Conservation (phyloP, 768 basidiomycete genomes). For the Agaricus subrufescens region DNA sequence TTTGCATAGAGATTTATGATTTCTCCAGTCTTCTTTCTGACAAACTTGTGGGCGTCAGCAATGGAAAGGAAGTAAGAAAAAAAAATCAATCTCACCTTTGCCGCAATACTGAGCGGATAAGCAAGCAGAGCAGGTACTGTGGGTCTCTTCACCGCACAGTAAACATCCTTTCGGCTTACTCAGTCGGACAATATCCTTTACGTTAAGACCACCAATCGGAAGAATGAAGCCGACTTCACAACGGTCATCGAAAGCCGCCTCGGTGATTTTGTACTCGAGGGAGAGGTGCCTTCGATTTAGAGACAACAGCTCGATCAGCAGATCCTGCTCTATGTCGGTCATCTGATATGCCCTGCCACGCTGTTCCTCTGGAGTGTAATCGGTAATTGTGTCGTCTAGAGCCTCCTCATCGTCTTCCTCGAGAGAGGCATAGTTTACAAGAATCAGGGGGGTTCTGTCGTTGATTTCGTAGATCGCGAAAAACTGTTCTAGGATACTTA, state of each 20-base stretch:
- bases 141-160: conserved; percentile 31
- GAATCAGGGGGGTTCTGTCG: conserved; percentile 21
- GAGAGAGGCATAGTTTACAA: conserved; percentile 23
- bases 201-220: conserved; percentile 31
- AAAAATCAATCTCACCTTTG: conserved; percentile 19
- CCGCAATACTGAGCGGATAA: conserved; percentile 34
- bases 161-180: conserved; percentile 30
- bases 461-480: conserved; percentile 19
- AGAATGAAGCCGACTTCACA: conserved; percentile 30
- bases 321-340: conserved; percentile 27
- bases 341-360: conserved; percentile 14
- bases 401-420: conserved; percentile 11
- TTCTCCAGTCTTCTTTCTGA: conserved; percentile 37
- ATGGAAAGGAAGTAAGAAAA: background rate
- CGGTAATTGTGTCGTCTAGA: conserved; percentile 13
- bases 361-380: conserved; percentile 9
- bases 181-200: conserved; percentile 32
- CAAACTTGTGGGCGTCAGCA: conserved; percentile 25
- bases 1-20: conserved; percentile 32
- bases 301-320: conserved; percentile 28
- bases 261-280: conserved; percentile 18
- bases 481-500: conserved; percentile 15
- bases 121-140: conserved; percentile 32
- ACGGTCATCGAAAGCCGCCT: conserved; percentile 16
- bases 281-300: conserved; percentile 28